phyloP scores from a whole-genome alignment of 2,329 filamentous ascomycete species.

The Cercospora zeae-maydis region DNA sequence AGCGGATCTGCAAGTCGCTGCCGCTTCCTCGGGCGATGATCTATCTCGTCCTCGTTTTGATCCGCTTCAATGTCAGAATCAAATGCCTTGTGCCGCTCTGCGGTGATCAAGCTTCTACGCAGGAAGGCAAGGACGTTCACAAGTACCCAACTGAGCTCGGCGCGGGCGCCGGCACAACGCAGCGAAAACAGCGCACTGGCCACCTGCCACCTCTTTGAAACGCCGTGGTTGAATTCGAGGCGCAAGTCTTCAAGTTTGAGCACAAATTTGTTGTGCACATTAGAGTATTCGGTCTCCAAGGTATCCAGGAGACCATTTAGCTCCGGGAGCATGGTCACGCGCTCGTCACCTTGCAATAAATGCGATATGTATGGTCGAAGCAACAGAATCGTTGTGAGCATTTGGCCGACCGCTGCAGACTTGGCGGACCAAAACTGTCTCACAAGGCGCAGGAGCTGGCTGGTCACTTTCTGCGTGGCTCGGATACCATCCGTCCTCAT shows the following conservation, averaged over 20 bases:
- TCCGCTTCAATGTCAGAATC: slow-evolving; percentile 16
- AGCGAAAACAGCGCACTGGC: slow-evolving; percentile 22
- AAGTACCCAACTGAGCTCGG: slow-evolving; percentile 36
- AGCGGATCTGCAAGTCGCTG: slow-evolving; percentile 38
- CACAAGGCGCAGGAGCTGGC: slow-evolving; percentile 66
- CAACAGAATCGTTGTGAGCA: slow-evolving; percentile 69
- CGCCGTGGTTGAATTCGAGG: slow-evolving; percentile 34
- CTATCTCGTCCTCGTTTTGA: slow-evolving; percentile 14
- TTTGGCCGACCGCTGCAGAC: slow-evolving; percentile 48
- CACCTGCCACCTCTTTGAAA: slow-evolving; percentile 11
- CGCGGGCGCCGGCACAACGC: slow-evolving; percentile 27
- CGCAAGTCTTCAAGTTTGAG: slow-evolving; percentile 74
- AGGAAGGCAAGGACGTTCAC: slow-evolving; percentile 41
- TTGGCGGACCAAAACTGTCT: slow-evolving; percentile 63
- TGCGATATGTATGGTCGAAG: slow-evolving; percentile 45
- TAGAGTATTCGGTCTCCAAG: slow-evolving; percentile 75
- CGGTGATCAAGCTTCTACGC: slow-evolving; percentile 18
- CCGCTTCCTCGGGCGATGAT: slow-evolving; percentile 36
- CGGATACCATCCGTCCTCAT: slow-evolving; percentile 65
- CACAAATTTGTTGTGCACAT: slow-evolving; percentile 57
- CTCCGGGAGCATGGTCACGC: slow-evolving; percentile 26
- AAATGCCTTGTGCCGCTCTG: not conserved
- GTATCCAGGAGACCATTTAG: slow-evolving; percentile 66
- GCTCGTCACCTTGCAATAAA: slow-evolving; percentile 29
- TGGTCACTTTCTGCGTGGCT: slow-evolving; percentile 58